Evolutionary conservation across 306 rosid genomes (phyloP), one percentile per base, ranked within the genome.

Genomic region (Corylus heterophylla): DNA sequence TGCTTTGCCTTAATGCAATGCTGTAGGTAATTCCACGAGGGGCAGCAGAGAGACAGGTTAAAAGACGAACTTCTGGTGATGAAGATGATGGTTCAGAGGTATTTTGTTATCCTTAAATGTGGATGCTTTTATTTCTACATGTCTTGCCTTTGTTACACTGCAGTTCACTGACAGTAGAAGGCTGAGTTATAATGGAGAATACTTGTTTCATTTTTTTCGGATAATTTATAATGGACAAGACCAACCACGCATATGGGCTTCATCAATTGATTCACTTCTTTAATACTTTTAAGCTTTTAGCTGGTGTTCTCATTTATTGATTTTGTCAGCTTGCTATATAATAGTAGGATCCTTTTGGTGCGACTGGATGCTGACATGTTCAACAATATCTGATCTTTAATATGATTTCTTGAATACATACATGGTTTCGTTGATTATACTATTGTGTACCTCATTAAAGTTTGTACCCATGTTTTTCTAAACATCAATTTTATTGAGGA

Each of bases 11-110:
- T 35, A 78, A 83, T 83, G 82, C 42, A 68, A 80, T 72, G 75
- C 76, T 81, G 79, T 91, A 94, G 98, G 94, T 51, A 54, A 76
- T 89, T 75, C 84, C 55, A 61, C 86, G 75, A 27, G 86, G 74
- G 82, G 91, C 85, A 87, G 87, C 73, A 58, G 78, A 76, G 78
- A 86, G 90, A 59, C 88, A 74, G 55, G 98, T 90, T 69, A 91
- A 83, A 87, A 85, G 92, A 83, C 87, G 85, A 69, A 88, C 86
- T 76, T 82, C 85, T 4, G 81, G 83, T 10, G 93, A 86, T 48
- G 95, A 88, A 55, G 88, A 85, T 69, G 81, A 81, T 85, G 86
- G 87, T 76, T 93, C 97, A 18, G 98, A 95, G 97, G 98, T 94
- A 84, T 45, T 78, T 7, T 64, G 6, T 35, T 47, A 47, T 68